phyloP scores from a whole-genome alignment of 495 filamentous ascomycete genomes.

The Neurospora sp. region DNA sequence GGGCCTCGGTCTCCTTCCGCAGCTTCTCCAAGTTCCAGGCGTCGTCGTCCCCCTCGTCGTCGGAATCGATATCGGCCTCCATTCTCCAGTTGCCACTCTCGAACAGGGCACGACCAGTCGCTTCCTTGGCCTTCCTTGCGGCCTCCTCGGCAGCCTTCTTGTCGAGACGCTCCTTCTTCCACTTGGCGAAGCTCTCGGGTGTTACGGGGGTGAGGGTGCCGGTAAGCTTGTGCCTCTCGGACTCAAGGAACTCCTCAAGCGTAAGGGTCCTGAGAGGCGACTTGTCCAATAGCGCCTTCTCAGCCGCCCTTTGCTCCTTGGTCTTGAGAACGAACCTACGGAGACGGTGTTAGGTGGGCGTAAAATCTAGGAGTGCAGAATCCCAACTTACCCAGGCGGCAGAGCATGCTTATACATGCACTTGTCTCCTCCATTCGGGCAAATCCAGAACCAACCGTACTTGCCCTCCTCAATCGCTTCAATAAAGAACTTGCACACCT shows the following conservation, averaged over 20 bases:
- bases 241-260: slow-evolving; percentile 93
- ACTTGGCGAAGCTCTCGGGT: slow-evolving; percentile 80
- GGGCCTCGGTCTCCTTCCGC: slow-evolving; percentile 57
- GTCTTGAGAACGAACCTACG: slow-evolving; percentile 90
- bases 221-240: slow-evolving; percentile 83
- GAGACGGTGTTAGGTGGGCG: slow-evolving; percentile 16
- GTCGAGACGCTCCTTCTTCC: slow-evolving; percentile 87
- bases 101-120: slow-evolving; percentile 87
- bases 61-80: slow-evolving; percentile 53
- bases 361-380: neutral
- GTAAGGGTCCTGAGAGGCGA: slow-evolving; percentile 89
- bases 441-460: slow-evolving; percentile 98
- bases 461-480: slow-evolving; percentile 96
- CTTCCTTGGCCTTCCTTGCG: slow-evolving; percentile 82
- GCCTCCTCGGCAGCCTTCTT: slow-evolving; percentile 93
- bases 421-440: slow-evolving; percentile 92
- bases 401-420: slow-evolving; percentile 98
- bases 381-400: slow-evolving; percentile 66
- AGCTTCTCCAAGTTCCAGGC: slow-evolving; percentile 71
- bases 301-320: slow-evolving; percentile 88
- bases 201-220: slow-evolving; percentile 89
- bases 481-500: slow-evolving; percentile 98
- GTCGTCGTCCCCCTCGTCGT: slow-evolving; percentile 48
- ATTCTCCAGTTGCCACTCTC: slow-evolving; percentile 88
- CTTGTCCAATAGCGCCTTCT: slow-evolving; percentile 97